Evolutionary conservation across 441 rosid species (phyloP), one percentile per base, ranked within the genome.

Genomic region (Eruca vesicaria): DNA sequence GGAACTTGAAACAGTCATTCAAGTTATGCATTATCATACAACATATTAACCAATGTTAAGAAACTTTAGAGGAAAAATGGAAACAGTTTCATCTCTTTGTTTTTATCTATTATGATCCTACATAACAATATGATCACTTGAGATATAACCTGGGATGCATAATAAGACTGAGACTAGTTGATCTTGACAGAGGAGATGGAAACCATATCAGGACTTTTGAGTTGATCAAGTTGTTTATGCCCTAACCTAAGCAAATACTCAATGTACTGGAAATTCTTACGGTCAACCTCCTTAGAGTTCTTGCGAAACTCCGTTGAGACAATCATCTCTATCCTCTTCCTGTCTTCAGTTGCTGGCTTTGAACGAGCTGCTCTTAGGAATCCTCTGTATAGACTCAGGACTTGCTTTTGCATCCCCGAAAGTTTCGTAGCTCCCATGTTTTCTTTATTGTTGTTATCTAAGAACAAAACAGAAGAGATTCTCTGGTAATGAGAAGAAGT

Each of bases 231-330:
- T 61, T 95, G 99, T 79, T 93, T 95, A 73, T 72, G 85, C 20
- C 97, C 97, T 35, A 88, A 90, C 36, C 90, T 91, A 75, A 91
- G 84, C 84, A 93, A 81, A 79, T 93, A 93, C 84, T 95, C 97
- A 2, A 93, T 84, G 82, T 90, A 80, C 73, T 86, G 78, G 63
- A 95, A 95, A 67, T 87, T 95, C 82, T 89, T 93, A 61, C 87
- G 90, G 77, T 95, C 98, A 6, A 93, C 85, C 78, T 88, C 80
- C 67, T 71, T 80, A 12, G 96, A 86, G 63, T 89, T 85, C 48
- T 72, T 84, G 57, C 87, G 91, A 65, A 95, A 95, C 82, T 92
- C 93, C 1, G 80, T 70, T 2, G 96, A 82, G 15, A 95, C 98
- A 10, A 93, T 66, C 63, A 83, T 80, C 79, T 88, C 88, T 66